These are phyloP conservation scores for Trichophyton benhamiae DNA, from an alignment of 2,329 filamentous ascomycete species.

Conservation along the genomic window DNA sequence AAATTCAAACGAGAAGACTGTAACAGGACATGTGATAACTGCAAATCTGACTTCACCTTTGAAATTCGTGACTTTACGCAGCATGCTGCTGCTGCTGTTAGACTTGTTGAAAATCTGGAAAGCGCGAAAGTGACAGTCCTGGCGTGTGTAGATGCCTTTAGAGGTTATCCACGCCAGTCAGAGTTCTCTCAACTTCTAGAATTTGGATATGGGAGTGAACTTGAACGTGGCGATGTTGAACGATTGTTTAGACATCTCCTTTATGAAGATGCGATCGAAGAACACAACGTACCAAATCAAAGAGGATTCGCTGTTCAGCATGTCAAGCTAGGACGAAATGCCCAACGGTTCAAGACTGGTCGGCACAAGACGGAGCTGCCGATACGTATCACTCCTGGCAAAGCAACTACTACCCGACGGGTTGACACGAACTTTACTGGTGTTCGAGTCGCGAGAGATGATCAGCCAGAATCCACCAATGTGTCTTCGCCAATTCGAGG, in stretches of 20 bases:
- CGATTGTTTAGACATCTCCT: conserved; percentile 69
- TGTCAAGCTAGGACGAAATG: conserved; percentile 32
- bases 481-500: conserved; percentile 51
- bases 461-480: conserved; percentile 51
- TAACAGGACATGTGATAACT: conserved; percentile 74
- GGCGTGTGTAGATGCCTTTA: conserved; percentile 73
- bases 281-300: conserved; percentile 55
- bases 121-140: conserved; percentile 49
- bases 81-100: conserved; percentile 58
- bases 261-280: conserved; percentile 58
- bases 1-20: conserved; percentile 62
- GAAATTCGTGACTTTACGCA: conserved; percentile 64
- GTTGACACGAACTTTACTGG: conserved; percentile 21
- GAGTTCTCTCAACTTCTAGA: conserved; percentile 43
- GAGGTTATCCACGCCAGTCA: conserved; percentile 48
- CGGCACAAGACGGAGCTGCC: conserved; percentile 39
- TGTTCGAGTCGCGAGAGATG: conserved; percentile 26
- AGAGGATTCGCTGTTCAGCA: conserved; percentile 64
- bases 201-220: conserved; percentile 54
- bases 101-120: conserved; percentile 44
- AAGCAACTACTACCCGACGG: conserved; percentile 7
- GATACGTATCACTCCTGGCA: conserved; percentile 37
- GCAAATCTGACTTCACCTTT: conserved; percentile 58
- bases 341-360: conserved; percentile 36
- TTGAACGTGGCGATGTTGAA: conserved; percentile 66